These are phyloP conservation scores for Heterobasidion parviporum DNA, from an alignment of 1,284 basidiomycete genomes.

Conservation along the genomic window DNA sequence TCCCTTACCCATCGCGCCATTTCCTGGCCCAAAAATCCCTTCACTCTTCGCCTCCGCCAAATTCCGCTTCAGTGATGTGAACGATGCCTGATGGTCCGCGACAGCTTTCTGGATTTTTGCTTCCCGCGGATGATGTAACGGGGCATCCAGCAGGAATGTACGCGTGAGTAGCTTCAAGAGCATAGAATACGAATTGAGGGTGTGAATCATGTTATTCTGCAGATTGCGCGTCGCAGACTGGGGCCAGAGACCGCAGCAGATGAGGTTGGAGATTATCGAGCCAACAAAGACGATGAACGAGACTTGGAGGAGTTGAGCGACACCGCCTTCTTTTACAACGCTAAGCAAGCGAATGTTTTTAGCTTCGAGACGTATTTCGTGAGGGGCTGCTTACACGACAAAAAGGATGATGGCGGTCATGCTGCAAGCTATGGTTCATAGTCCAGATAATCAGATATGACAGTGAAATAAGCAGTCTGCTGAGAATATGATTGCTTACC, in stretches of 20 bases:
- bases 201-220: slow-evolving; percentile 78
- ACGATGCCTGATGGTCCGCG: slow-evolving; percentile 77
- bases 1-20: slow-evolving; percentile 17
- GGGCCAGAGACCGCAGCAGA: slow-evolving; percentile 81
- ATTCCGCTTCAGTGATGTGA: slow-evolving; percentile 80
- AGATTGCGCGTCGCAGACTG: slow-evolving; percentile 79
- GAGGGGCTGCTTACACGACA: slow-evolving; percentile 56
- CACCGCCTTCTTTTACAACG: slow-evolving; percentile 85
- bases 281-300: slow-evolving; percentile 76
- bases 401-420: slow-evolving; percentile 88
- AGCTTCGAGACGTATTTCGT: slow-evolving; percentile 3
- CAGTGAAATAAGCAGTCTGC: background rate
- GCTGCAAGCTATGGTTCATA: slow-evolving; percentile 58
- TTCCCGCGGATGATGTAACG: slow-evolving; percentile 39
- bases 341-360: slow-evolving; percentile 24
- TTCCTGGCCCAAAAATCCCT: slow-evolving; percentile 42
- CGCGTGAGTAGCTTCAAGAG: slow-evolving; percentile 74
- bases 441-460: background rate
- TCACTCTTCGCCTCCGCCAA: slow-evolving; percentile 82
- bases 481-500: slow-evolving; percentile 33
- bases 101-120: slow-evolving; percentile 69
- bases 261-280: slow-evolving; percentile 69
- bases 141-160: slow-evolving; percentile 81
- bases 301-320: slow-evolving; percentile 66
- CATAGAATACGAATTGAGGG: slow-evolving; percentile 82